phyloP scores from a whole-genome alignment of 2,329 filamentous ascomycete species.

The Diaporthe batatas region DNA sequence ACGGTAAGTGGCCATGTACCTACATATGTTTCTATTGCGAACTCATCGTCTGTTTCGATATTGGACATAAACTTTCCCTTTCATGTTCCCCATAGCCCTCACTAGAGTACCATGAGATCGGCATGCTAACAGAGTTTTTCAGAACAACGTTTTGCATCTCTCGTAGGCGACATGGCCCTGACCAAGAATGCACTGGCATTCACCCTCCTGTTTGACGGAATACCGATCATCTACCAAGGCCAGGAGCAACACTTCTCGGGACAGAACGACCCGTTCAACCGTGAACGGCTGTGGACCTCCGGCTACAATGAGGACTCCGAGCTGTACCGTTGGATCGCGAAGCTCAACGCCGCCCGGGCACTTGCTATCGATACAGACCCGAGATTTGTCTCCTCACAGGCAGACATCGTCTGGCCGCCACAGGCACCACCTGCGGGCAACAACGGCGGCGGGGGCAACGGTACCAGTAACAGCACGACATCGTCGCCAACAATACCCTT shows the following conservation, averaged over 20 bases:
- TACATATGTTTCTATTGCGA: too few species aligned
- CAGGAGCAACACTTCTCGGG: conserved; percentile 72
- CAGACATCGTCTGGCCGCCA: conserved; percentile 5
- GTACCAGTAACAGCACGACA: background rate
- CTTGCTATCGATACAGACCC: conserved; percentile 43
- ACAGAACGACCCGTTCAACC: conserved; percentile 62
- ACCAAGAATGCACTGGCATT: conserved; percentile 30
- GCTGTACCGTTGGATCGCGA: conserved; percentile 63
- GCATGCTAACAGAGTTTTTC: background rate
- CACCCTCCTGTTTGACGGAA: conserved; percentile 57
- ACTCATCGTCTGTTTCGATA: too few species aligned
- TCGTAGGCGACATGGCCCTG: background rate
- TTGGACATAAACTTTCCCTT: too few species aligned
- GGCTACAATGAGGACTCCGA: conserved; percentile 60
- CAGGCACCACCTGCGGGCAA: background rate
- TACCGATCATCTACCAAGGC: conserved; percentile 75
- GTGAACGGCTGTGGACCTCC: conserved; percentile 71
- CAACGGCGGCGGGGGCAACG: conserved; percentile 2
- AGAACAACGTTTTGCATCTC: conserved; percentile 7
- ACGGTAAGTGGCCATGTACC: background rate
- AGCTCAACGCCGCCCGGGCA: conserved; percentile 48
- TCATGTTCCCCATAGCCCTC: too few species aligned
- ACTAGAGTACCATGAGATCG: background rate
- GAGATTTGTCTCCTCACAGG: background rate
- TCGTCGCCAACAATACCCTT: background rate